phyloP scores from a whole-genome alignment of 441 rosid genomes.

The Pelargonium australe region DNA sequence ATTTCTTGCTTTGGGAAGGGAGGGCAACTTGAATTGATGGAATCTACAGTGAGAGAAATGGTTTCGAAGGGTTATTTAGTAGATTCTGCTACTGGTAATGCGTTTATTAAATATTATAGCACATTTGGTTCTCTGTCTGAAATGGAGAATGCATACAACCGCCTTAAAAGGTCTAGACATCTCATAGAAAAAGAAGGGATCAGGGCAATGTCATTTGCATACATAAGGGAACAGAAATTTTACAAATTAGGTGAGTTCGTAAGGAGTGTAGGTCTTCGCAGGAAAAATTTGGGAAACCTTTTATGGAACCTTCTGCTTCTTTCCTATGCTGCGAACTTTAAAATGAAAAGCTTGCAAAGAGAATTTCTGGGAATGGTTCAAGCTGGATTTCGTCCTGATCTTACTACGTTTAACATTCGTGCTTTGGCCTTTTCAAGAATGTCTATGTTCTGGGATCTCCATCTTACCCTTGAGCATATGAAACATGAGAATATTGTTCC shows the following conservation, averaged over 20 bases:
- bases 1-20: slow-evolving; percentile 60
- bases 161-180: slow-evolving; percentile 50
- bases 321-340: slow-evolving; percentile 65
- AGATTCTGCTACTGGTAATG: slow-evolving; percentile 46
- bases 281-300: slow-evolving; percentile 54
- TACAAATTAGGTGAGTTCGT: slow-evolving; percentile 54
- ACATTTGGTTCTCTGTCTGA: slow-evolving; percentile 44
- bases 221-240: slow-evolving; percentile 39
- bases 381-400: slow-evolving; percentile 55
- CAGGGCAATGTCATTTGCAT: slow-evolving; percentile 53
- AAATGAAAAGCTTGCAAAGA: slow-evolving; percentile 80
- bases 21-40: slow-evolving; percentile 62
- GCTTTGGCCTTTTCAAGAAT: slow-evolving; percentile 67
- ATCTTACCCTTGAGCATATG: slow-evolving; percentile 77
- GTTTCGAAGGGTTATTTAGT: slow-evolving; percentile 37
- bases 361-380: slow-evolving; percentile 55
- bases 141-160: slow-evolving; percentile 56
- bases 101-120: slow-evolving; percentile 47
- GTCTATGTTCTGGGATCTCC: slow-evolving; percentile 79
- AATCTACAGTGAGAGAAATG: slow-evolving; percentile 38
- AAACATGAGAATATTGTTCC: slow-evolving; percentile 44
- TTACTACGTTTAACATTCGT: slow-evolving; percentile 61
- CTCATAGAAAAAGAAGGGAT: slow-evolving; percentile 47
- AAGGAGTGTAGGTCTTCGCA: slow-evolving; percentile 54
- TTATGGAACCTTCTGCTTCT: slow-evolving; percentile 64